phyloP scores from a whole-genome alignment of 495 filamentous ascomycete genomes.

The Durotheca rogersii region DNA sequence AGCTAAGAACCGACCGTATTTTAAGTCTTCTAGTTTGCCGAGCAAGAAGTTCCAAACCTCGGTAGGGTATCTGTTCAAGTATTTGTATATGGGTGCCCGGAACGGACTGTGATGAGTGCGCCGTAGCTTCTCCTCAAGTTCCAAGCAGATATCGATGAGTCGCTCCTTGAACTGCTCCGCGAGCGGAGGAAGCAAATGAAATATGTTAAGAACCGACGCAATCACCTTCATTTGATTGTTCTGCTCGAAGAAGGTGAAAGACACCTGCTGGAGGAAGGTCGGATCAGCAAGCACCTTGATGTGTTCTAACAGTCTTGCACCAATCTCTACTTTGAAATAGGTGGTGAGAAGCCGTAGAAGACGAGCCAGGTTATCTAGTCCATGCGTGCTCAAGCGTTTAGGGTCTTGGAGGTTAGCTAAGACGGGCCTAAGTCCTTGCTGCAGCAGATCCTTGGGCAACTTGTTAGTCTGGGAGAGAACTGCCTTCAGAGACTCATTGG shows the following conservation, averaged over 20 bases:
- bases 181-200: conserved; percentile 86
- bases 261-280: conserved; percentile 77
- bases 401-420: conserved; percentile 94
- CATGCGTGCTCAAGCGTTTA: conserved; percentile 82
- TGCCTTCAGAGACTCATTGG: conserved; percentile 80
- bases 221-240: conserved; percentile 89
- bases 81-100: conserved; percentile 86
- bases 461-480: conserved; percentile 88
- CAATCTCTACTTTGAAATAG: conserved; percentile 99
- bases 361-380: conserved; percentile 86
- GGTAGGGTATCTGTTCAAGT: conserved; percentile 86
- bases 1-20: conserved; percentile 90
- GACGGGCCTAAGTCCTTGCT: conserved; percentile 91
- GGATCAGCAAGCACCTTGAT: conserved; percentile 88
- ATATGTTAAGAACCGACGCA: conserved; percentile 91
- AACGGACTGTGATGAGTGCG: conserved; percentile 94
- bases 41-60: conserved; percentile 81
- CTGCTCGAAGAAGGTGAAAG: conserved; percentile 91
- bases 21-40: conserved; percentile 72
- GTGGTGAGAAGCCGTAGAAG: conserved; percentile 89
- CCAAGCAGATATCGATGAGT: conserved; percentile 82
- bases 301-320: conserved; percentile 84
- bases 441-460: conserved; percentile 90
- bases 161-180: conserved; percentile 88
- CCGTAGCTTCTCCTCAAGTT: conserved; percentile 81